Base-by-base conservation (phyloP, 2,329 filamentous ascomycete species). In the Nigrospora osmanthi region DNA sequence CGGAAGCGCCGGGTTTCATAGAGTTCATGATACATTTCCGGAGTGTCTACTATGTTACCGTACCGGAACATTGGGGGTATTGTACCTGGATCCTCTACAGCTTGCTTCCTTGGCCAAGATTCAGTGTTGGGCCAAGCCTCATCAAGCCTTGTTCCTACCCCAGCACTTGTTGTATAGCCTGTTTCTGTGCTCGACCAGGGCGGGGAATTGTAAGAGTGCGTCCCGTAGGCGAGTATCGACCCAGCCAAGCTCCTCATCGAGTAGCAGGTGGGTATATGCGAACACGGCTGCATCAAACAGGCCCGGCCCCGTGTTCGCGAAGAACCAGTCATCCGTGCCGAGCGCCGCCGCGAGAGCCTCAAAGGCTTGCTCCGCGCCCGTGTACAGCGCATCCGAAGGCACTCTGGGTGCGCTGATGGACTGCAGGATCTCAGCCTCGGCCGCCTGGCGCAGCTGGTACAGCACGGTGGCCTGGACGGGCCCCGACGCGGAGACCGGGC, bases 251-350 rank as follows among this genome's bases (percentile, higher is more conserved):
- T 49, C 49, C 57, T 81, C 73, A 48, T 86, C 80, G 42, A 95
- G 66, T 43, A 97, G 70, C 42, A 95, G 69, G 62, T 94, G 81
- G 0, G 87, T 90, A 64, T 96, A 98, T 4, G 89, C 83, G 66
- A 96, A 97, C 2, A 97, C 79, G 44, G 80, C 81, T 7, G 91
- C 90, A 65, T 98, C 93, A 54, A 97, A 91, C 19, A 91, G 59
- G 0, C 82, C 80, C 0, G 91, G 88, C 60, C 30, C 63, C 42
- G 46, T 62, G 59, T 49, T 56, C 19, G 59, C 69, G 46, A 77
- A 77, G 59, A 80, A 80, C 72, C 73, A 79, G 9, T 44, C 54
- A 2, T 59, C 54, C 11, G 61, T 54, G 6, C 56, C 61, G 6
- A 79, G 58, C 7, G 75, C 46, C 3, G 61, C 54, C 3, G 68